These are phyloP conservation scores for Populus pruinosa DNA, from an alignment of 345 rosid species.

Conservation along the genomic window DNA sequence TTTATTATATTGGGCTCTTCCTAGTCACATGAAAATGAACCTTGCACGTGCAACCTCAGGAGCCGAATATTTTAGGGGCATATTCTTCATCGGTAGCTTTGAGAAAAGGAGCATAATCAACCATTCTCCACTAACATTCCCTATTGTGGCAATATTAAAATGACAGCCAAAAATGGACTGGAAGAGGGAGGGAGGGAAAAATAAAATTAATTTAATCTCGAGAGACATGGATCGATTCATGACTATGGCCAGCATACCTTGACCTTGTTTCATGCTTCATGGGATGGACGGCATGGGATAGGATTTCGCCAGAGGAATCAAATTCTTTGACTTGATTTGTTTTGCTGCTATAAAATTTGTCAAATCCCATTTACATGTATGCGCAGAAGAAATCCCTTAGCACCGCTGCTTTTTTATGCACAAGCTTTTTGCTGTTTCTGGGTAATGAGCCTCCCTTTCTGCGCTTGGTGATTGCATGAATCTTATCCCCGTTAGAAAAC, in stretches of 20 bases:
- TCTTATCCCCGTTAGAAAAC: not conserved
- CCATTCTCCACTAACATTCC: not conserved
- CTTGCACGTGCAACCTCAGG: not conserved
- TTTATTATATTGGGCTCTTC: not conserved
- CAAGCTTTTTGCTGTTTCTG: not conserved
- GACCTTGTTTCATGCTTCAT: not conserved
- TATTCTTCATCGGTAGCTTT: slow-evolving; percentile 4
- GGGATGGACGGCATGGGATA: not conserved
- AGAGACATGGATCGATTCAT: not conserved
- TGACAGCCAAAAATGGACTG: too few relatives aligned
- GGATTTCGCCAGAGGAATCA: not conserved
- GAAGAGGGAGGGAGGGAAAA: too few relatives aligned
- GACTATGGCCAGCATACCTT: too few relatives aligned
- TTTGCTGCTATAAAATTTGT: not conserved
- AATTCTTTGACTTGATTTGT: slow-evolving; percentile 12
- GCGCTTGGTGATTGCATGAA: not conserved
- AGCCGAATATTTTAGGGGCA: not conserved
- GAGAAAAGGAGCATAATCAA: not conserved
- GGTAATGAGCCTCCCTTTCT: not conserved
- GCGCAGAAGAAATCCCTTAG: too few relatives aligned
- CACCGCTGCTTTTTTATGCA: slow-evolving; percentile 3
- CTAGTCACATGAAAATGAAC: not conserved
- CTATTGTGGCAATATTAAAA: not conserved
- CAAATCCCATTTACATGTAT: not conserved
- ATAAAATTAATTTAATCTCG: not conserved